These are phyloP conservation scores for Persicaria maculosa DNA, from an alignment of 148 eudicot species.

Conservation along the genomic window DNA sequence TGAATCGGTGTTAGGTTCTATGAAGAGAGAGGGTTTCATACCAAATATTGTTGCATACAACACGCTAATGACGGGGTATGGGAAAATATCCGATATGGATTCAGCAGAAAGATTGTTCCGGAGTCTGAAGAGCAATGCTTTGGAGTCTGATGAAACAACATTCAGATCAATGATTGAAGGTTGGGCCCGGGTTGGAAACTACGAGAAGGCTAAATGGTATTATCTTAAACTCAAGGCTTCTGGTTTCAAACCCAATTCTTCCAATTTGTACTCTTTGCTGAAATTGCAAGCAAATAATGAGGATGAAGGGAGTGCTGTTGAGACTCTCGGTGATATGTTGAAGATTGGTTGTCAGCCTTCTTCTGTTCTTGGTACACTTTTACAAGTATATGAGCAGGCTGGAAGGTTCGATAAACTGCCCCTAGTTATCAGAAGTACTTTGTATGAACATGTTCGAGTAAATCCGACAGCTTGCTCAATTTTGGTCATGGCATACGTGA, in stretches of 20 bases:
- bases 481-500: constrained; percentile 86
- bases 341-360: constrained; percentile 66
- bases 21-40: constrained; percentile 53
- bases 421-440: constrained; percentile 39
- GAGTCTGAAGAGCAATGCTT: constrained; percentile 35
- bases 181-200: constrained; percentile 66
- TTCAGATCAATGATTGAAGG: constrained; percentile 98
- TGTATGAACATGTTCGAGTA: constrained; percentile 52
- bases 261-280: constrained; percentile 71
- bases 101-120: constrained; percentile 46
- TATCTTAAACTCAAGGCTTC: constrained; percentile 47
- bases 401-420: constrained; percentile 57
- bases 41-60: constrained; percentile 77
- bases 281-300: constrained; percentile 62
- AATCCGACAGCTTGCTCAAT: constrained; percentile 84
- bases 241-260: constrained; percentile 68
- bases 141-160: constrained; percentile 80
- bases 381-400: constrained; percentile 68
- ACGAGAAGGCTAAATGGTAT: constrained; percentile 49
- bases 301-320: constrained; percentile 47
- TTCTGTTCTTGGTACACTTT: constrained; percentile 61
- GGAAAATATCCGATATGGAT: constrained; percentile 58
- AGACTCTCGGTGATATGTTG: constrained; percentile 61
- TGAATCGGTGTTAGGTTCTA: constrained; percentile 41
- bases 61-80: constrained; percentile 80